Evolutionary conservation across 768 basidiomycete genomes (phyloP).

Genomic region (Pisolithus sp.): DNA sequence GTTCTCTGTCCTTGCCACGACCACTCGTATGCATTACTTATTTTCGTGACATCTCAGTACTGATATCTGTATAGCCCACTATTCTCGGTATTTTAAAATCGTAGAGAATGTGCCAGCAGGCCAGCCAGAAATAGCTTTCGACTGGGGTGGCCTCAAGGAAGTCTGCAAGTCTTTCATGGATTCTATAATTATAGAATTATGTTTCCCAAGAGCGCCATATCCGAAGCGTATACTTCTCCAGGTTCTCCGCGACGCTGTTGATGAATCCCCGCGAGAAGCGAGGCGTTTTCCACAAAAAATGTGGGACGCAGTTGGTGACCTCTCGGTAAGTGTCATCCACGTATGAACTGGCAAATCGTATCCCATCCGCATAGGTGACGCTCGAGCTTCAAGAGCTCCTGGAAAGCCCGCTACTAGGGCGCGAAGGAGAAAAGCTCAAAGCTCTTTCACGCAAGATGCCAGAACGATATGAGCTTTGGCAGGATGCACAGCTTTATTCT

Average conservation of each 20-base stretch:
- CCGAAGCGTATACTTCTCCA: conserved; percentile 60
- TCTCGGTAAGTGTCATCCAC: conserved; percentile 47
- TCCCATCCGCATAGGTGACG: conserved; percentile 38
- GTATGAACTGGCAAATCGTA: background rate
- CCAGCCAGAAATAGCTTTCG: conserved; percentile 56
- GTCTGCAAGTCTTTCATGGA: conserved; percentile 76
- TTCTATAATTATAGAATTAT: conserved; percentile 77
- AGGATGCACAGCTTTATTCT: conserved; percentile 62
- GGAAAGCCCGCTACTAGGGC: conserved; percentile 52
- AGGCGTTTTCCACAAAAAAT: conserved; percentile 73
- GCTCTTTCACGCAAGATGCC: conserved; percentile 46
- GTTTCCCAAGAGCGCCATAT: conserved; percentile 64
- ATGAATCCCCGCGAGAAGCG: conserved; percentile 67
- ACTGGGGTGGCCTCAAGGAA: conserved; percentile 53
- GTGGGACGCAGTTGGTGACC: conserved; percentile 78
- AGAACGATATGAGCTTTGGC: conserved; percentile 57
- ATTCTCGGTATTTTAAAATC: conserved; percentile 61
- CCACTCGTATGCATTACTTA: conserved; percentile 47
- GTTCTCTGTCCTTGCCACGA: conserved; percentile 64
- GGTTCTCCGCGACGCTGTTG: conserved; percentile 63
- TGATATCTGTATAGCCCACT: conserved; percentile 48
- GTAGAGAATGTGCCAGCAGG: conserved; percentile 32
- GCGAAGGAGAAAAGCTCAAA: conserved; percentile 50
- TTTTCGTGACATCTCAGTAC: background rate
- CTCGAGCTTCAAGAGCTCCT: conserved; percentile 63